Base-by-base conservation (phyloP, 192 early-diverging fungal genomes). In the Phlyctochytrium planicorne region DNA sequence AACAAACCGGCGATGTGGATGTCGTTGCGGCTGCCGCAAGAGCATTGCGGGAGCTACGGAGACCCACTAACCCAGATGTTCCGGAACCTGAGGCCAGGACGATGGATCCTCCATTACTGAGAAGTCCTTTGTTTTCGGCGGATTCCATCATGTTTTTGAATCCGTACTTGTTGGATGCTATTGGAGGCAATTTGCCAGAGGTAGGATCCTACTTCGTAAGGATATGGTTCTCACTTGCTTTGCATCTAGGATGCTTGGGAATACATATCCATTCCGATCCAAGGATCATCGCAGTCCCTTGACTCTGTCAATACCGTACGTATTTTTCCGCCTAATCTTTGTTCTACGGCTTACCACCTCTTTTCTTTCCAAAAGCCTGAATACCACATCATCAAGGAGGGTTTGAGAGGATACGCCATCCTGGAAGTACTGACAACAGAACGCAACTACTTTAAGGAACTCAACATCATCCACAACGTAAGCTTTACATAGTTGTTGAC, bases 131-230 rank as follows among this genome's bases (percentile, higher is more conserved):
- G 36, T 80, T 60, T 57, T 78, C 75, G 16, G 73, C 79, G 27
- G 79, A 80, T 37, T 65, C 73, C 10, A 74, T 75, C 40, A 62
- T 80, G 50, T 59, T 72, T 25, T 66, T 78, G 40, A 67, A 55
- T 35, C 78, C 78, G 10, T 71, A 73, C 36, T 64, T 83, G 62
- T 75, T 81, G 1, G 81, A 83, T 65, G 71, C 78, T 29, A 75
- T 82, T 53, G 60, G 69, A 3, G 80, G 78, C 10, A 59, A 40
- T 47, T 31, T 72, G 35, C 70, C 76, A 33, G 33, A 59, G 3
- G 75, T 76, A 69, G 31, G 66, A 53, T 20, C 2, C 33, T 14
- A 16, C 10, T 47, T 47, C 20, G 6, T 6, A 14, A 20, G 40
- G 2, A 53, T n/a, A 23, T 20, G 30, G 30, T 16, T 25, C n/a